These are phyloP conservation scores for Naganishia sp. DNA, from an alignment of 1,284 basidiomycete genomes.

Conservation along the genomic window DNA sequence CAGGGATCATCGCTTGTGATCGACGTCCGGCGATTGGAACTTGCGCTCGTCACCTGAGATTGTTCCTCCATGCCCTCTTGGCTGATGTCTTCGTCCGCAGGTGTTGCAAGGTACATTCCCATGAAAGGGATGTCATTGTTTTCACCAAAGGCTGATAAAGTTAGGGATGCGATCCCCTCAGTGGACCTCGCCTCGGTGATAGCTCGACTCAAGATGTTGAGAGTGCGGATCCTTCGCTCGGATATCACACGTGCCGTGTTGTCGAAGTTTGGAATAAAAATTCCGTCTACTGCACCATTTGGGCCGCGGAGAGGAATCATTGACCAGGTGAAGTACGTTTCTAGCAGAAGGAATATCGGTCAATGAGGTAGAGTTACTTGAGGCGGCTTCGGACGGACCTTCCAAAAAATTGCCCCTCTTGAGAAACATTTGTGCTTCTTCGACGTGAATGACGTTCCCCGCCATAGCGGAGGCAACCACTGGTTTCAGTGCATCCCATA, in stretches of 20 bases:
- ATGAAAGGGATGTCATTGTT: conserved; percentile 22
- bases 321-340: conserved; percentile 40
- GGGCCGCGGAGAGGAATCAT: conserved; percentile 36
- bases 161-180: conserved; percentile 20
- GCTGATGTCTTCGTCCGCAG: conserved; percentile 24
- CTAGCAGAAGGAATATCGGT: conserved; percentile 13
- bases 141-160: conserved; percentile 2
- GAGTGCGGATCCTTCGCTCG: conserved; percentile 35
- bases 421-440: conserved; percentile 39
- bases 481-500: conserved; percentile 33
- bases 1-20: not conserved
- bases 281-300: conserved; percentile 18
- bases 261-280: conserved; percentile 40
- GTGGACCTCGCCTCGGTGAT: conserved; percentile 27
- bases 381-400: not conserved
- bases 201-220: conserved; percentile 36
- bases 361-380: not conserved
- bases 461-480: conserved; percentile 23
- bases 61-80: conserved; percentile 2
- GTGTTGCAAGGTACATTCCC: conserved; percentile 16
- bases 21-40: conserved; percentile 1
- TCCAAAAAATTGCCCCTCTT: conserved; percentile 20
- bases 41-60: conserved; percentile 11
- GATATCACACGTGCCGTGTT: conserved; percentile 36
- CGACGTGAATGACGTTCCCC: conserved; percentile 36